Evolutionary conservation across 345 rosid species (phyloP).

Genomic region (Anastatica hierochuntica): DNA sequence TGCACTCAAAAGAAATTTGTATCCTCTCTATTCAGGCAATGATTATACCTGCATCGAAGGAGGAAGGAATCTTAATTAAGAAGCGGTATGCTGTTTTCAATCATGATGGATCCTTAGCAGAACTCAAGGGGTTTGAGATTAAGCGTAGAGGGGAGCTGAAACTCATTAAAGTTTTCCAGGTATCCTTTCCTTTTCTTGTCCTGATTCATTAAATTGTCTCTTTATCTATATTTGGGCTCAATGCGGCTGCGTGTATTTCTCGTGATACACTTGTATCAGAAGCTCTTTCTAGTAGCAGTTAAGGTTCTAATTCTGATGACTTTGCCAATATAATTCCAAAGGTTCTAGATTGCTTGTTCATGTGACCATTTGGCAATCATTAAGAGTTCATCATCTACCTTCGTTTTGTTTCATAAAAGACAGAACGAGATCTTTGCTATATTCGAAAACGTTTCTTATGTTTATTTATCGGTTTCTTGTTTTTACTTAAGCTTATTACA

Average conservation of each 20-base stretch:
- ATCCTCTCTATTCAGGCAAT: constrained; percentile 54
- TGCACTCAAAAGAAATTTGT: not conserved
- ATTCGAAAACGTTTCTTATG: not conserved
- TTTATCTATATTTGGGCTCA: constrained; percentile 7
- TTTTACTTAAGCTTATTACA: not conserved
- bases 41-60: constrained; percentile 99
- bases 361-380: constrained; percentile 1
- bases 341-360: constrained; percentile 5
- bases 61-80: constrained; percentile 88
- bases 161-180: constrained; percentile 98
- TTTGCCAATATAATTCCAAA: not conserved
- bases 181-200: constrained; percentile 22
- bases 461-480: not conserved
- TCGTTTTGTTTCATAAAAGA: not conserved
- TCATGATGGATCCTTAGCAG: constrained; percentile 96
- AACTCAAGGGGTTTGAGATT: constrained; percentile 98
- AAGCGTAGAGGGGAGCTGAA: constrained; percentile 99
- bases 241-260: not conserved
- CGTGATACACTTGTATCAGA: not conserved
- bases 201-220: constrained; percentile 8
- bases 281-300: constrained; percentile 8
- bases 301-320: not conserved
- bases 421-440: not conserved
- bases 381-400: not conserved
- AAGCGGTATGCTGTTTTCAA: constrained; percentile 98